Conservation (phyloP, 2,329 filamentous ascomycete species). For the Acephala macrosclerotiorum region DNA sequence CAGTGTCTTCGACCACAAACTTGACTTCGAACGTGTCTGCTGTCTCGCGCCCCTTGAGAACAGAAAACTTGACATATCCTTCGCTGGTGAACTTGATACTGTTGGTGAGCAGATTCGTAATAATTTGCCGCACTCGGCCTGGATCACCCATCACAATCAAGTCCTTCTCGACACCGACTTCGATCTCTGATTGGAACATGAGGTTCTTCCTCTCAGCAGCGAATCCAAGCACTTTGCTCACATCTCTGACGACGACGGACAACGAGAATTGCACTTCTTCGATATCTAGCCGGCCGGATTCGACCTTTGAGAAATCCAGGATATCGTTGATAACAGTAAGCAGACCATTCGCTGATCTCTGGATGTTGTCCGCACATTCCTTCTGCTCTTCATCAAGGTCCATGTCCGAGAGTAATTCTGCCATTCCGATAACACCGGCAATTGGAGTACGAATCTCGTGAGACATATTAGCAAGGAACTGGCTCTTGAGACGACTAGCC, state of each 20-base stretch:
- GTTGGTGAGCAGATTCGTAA: constrained; percentile 81
- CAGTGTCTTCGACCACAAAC: constrained; percentile 79
- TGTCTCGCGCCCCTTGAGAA: constrained; percentile 69
- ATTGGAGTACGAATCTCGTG: constrained; percentile 83
- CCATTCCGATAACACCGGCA: constrained; percentile 82
- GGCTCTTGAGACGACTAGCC: constrained; percentile 80
- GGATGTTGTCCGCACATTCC: constrained; percentile 80
- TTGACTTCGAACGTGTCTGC: constrained; percentile 70
- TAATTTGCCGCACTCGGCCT: constrained; percentile 82
- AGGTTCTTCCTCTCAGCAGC: constrained; percentile 83
- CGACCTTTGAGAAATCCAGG: constrained; percentile 87
- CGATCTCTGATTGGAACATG: constrained; percentile 71
- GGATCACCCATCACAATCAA: constrained; percentile 88
- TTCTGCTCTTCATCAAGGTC: constrained; percentile 72
- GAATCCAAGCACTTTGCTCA: constrained; percentile 87
- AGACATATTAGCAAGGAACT: constrained; percentile 84
- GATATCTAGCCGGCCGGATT: constrained; percentile 78
- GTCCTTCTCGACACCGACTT: constrained; percentile 64
- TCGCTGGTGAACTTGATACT: constrained; percentile 78
- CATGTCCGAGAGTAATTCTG: constrained; percentile 75
- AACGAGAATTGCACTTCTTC: constrained; percentile 84
- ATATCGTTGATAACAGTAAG: constrained; percentile 93
- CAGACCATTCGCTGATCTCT: constrained; percentile 80
- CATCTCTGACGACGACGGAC: constrained; percentile 76
- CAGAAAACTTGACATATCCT: constrained; percentile 72